phyloP scores from a whole-genome alignment of 208 protist genomes.

The Acanthamoeba triangularis region DNA sequence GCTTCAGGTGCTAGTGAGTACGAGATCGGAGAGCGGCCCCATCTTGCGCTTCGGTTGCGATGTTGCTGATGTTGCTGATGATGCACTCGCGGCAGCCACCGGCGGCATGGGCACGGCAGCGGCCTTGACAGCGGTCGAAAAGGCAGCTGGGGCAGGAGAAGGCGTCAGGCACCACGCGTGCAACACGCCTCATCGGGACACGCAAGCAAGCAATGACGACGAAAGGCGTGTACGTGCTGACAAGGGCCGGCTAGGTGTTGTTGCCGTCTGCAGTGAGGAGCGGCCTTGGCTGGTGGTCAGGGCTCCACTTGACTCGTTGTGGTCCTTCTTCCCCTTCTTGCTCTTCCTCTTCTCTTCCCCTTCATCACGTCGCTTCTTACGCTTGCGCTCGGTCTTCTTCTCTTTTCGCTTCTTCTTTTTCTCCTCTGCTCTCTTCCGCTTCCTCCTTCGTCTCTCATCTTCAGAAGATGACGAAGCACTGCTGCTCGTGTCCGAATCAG shows the following conservation, averaged over 20 bases:
- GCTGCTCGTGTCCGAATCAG: too few relatives aligned
- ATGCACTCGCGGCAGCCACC: too few relatives aligned
- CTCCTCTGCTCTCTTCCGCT: neutral
- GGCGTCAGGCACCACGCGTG: too few relatives aligned
- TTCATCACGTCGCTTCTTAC: constrained; percentile 2
- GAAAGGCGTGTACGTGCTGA: neutral
- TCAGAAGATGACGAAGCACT: constrained; percentile 1
- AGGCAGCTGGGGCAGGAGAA: neutral
- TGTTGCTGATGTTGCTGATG: neutral
- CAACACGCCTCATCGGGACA: too few relatives aligned
- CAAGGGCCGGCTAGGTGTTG: neutral
- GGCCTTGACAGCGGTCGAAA: neutral
- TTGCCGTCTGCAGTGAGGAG: too few relatives aligned
- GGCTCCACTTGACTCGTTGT: neutral
- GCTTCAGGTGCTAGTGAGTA: neutral
- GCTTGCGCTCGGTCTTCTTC: neutral
- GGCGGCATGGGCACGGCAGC: too few relatives aligned
- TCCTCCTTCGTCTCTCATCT: neutral
- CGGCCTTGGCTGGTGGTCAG: too few relatives aligned
- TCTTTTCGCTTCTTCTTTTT: neutral
- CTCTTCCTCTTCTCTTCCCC: neutral
- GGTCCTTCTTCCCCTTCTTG: neutral
- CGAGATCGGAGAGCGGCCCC: constrained; percentile 30
- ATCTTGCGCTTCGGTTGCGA: neutral
- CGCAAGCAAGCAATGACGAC: too few relatives aligned